phyloP scores from a whole-genome alignment of 768 basidiomycete genomes.

The Strobilomyces confusus region DNA sequence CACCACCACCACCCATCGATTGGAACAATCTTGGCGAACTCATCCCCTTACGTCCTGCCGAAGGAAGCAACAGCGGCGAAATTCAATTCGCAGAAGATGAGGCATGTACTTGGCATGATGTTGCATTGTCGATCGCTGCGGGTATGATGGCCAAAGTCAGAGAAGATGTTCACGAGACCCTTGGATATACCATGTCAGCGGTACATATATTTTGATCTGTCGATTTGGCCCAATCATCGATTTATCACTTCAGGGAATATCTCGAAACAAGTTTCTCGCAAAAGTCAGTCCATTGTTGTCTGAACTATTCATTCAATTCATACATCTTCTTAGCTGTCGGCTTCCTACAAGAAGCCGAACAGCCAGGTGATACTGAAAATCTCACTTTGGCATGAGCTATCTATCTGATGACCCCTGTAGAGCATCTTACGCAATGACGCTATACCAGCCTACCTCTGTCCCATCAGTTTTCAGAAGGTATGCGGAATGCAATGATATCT shows the following conservation, averaged over 20 bases:
- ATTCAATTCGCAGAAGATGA: constrained; percentile 28
- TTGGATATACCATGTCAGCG: constrained; percentile 94
- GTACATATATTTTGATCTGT: constrained; percentile 40
- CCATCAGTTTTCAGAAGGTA: constrained; percentile 87
- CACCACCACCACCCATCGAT: constrained; percentile 58
- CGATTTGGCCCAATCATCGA: neutral
- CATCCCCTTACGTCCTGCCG: constrained; percentile 48
- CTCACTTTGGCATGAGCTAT: neutral
- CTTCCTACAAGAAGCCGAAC: constrained; percentile 89
- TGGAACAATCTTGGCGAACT: constrained; percentile 63
- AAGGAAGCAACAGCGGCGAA: constrained; percentile 20
- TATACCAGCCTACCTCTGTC: constrained; percentile 79
- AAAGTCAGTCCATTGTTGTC: constrained; percentile 53
- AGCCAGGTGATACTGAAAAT: constrained; percentile 57
- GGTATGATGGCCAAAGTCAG: constrained; percentile 79
- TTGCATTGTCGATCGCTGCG: constrained; percentile 84
- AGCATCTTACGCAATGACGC: constrained; percentile 80
- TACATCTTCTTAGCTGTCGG: constrained; percentile 55
- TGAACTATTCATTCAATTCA: constrained; percentile 1
- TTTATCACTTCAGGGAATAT: constrained; percentile 59
- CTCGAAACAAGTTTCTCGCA: constrained; percentile 91
- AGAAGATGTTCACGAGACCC: constrained; percentile 55
- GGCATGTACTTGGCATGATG: constrained; percentile 80
- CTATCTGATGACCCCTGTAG: constrained; percentile 36
- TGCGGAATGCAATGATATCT: neutral